Conservation (phyloP, 768 basidiomycete species). For the Symmetrospora coprosmae region DNA sequence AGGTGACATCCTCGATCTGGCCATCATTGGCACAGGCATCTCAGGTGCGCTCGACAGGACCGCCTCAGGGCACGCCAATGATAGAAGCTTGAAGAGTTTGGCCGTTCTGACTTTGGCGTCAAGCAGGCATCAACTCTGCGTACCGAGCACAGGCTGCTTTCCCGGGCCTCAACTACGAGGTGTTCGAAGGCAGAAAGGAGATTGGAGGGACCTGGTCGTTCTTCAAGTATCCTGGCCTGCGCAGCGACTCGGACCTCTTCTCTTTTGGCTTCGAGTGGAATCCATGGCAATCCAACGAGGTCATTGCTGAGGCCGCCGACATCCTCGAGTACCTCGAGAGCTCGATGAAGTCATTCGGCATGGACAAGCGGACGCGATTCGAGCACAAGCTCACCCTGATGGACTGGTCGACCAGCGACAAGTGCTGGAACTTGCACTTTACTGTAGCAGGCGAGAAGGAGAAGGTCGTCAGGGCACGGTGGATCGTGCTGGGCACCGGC, state of each 20-base stretch:
- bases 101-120: too few relatives aligned
- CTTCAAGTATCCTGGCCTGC: slow-evolving; percentile 27
- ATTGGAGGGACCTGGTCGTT: slow-evolving; percentile 26
- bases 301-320: neutral
- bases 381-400: neutral
- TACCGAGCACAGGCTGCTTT: slow-evolving; percentile 3
- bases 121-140: slow-evolving; percentile 24
- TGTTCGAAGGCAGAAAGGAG: slow-evolving; percentile 21
- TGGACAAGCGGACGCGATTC: neutral
- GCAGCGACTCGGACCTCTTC: slow-evolving; percentile 21
- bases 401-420: slow-evolving; percentile 21
- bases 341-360: neutral
- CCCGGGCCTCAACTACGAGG: slow-evolving; percentile 11
- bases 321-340: slow-evolving; percentile 13
- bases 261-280: slow-evolving; percentile 20
- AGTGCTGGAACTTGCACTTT: slow-evolving; percentile 16
- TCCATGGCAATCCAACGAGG: slow-evolving; percentile 3
- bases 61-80: too few relatives aligned
- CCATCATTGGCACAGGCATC: slow-evolving; percentile 23
- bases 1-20: slow-evolving; percentile 21
- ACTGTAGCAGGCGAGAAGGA: neutral
- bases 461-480: slow-evolving; percentile 9
- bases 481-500: slow-evolving; percentile 26
- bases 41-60: too few relatives aligned
- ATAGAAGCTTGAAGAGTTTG: too few relatives aligned